Evolutionary conservation across 2,329 filamentous ascomycete species (phyloP).

Genomic region (Orbilia blumenaviensis): DNA sequence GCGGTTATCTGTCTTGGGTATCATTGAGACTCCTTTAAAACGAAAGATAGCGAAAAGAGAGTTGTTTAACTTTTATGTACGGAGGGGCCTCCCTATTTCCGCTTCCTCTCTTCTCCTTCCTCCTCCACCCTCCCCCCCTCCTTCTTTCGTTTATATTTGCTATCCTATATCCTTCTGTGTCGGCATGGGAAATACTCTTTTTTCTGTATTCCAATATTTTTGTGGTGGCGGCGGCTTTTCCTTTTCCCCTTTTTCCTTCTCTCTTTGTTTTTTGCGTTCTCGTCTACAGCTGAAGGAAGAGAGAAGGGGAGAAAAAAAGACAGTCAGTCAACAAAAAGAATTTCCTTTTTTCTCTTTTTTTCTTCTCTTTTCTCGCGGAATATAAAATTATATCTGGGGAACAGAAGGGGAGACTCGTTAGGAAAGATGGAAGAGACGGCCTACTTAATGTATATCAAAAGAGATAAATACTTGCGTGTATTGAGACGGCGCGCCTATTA

Average conservation of each 20-base stretch:
- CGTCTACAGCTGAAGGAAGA: slow-evolving; percentile 4
- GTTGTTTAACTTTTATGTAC: neutral
- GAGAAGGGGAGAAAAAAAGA: neutral
- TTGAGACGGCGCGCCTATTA: neutral
- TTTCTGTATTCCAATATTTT: neutral
- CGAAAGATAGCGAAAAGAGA: slow-evolving; percentile 24
- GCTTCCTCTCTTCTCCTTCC: neutral
- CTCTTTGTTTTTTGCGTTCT: neutral
- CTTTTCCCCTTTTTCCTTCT: too few species aligned
- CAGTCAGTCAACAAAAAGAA: too few species aligned
- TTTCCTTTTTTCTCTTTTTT: neutral
- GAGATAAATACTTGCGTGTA: neutral
- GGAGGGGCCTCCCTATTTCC: neutral
- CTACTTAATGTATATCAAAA: neutral
- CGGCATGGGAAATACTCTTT: slow-evolving; percentile 1
- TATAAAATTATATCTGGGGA: neutral
- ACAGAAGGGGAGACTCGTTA: neutral
- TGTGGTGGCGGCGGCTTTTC: neutral
- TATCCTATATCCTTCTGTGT: neutral
- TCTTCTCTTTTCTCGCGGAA: neutral
- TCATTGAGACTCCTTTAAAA: slow-evolving; percentile 34
- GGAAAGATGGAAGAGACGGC: neutral
- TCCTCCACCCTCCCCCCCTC: neutral
- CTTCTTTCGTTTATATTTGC: neutral
- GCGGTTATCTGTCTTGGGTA: slow-evolving; percentile 19